phyloP scores from a whole-genome alignment of 2,329 filamentous ascomycete species.

The Neonectria punicea region DNA sequence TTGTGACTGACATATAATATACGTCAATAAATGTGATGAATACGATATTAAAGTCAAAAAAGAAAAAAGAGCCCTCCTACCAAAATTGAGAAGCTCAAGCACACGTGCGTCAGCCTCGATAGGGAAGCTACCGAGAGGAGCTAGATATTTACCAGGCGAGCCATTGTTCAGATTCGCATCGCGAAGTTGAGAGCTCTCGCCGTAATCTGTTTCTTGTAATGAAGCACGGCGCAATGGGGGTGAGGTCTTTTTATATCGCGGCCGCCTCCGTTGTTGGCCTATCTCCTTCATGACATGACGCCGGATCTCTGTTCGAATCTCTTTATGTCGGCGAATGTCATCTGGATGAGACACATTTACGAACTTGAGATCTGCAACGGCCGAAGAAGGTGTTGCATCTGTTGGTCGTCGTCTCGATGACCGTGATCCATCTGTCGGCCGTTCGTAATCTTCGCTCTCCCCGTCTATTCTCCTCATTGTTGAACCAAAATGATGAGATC shows the following conservation, averaged over 20 bases:
- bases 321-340: background rate
- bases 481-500: no score
- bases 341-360: slow-evolving; percentile 6
- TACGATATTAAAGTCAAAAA: background rate
- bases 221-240: no score
- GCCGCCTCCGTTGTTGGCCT: slow-evolving; percentile 1
- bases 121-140: background rate
- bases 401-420: no score
- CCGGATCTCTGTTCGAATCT: slow-evolving; percentile 1
- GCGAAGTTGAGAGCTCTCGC: background rate
- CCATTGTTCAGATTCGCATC: background rate
- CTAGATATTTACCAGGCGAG: background rate
- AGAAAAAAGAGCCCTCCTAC: background rate
- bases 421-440: no score
- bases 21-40: background rate
- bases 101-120: background rate
- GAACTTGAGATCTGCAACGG: background rate
- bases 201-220: no score
- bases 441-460: no score
- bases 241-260: background rate
- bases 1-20: background rate
- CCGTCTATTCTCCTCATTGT: no score
- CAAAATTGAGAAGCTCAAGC: slow-evolving; percentile 3
- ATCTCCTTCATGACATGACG: slow-evolving; percentile 12
- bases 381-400: no score